Evolutionary conservation across 768 basidiomycete species (phyloP), one percentile per base, ranked within the genome.

Genomic region (Gymnopilus dilepis): DNA sequence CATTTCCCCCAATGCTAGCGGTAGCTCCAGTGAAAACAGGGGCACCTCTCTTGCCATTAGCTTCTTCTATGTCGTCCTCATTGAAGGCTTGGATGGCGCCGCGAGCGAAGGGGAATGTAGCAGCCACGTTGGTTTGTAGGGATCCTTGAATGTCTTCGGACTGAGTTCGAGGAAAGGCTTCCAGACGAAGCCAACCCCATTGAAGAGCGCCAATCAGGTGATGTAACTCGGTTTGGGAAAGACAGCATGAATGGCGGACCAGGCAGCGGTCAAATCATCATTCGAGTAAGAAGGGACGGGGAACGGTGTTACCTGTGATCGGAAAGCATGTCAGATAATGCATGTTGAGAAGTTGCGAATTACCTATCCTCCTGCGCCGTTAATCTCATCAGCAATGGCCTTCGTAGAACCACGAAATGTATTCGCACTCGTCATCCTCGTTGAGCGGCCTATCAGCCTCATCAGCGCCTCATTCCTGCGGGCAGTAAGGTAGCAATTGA

Each of bases 11-110:
- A 21, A 83, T 60, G 56, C 85, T 80, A 6, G 90, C 86, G 5
- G 91, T 91, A 3, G 90, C 90, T 0, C 90, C 89, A 0, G 90
- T 92, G 69, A 91, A 91, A 8, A 90, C 80, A 48, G 92, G 72
- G 0, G 86, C 82, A 7, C 90, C 91, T 22, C 81, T 78, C 67
- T 84, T 84, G 11, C 87, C 85, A 17, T 70, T 72, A 0, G 76
- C 69, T 45, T 81, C 74, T 21, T 78, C 78, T 5, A 82, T 70
- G 9, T 79, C 77, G 64, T 87, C 88, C 47, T 81, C 78, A 69
- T 86, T 86, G 73, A 91, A 86, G 1, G 81, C 78, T 33, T 85
- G 69, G 52, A 91, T 82, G 9, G 80, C 82, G 47, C 86, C 84
- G n/a, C 83, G 82, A 7, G 89, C 77, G 67, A 91, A 92, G 0